phyloP scores from a whole-genome alignment of 441 rosid species.

The Cnidoscolus chayamansa region DNA sequence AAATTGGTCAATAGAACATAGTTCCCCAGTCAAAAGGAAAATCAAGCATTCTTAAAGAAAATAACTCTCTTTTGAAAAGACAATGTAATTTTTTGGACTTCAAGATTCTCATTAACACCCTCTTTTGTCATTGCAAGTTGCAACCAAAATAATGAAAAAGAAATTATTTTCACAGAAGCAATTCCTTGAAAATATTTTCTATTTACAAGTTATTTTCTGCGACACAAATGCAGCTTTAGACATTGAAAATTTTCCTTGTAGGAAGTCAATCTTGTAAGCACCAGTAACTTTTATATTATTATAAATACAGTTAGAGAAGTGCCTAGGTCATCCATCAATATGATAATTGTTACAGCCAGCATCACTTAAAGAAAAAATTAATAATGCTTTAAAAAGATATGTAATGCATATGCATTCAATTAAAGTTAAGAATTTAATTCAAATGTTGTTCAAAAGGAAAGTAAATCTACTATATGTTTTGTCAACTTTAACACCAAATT shows the following conservation, averaged over 20 bases:
- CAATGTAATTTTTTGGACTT: too few relatives aligned
- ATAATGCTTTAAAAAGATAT: neutral
- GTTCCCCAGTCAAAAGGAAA: too few relatives aligned
- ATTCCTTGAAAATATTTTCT: too few relatives aligned
- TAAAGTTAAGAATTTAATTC: neutral
- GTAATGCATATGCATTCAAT: neutral
- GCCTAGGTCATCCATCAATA: neutral
- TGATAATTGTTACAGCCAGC: slow-evolving; percentile 1
- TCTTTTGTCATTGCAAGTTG: too few relatives aligned
- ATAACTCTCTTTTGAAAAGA: too few relatives aligned
- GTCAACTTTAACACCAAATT: neutral
- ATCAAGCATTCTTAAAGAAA: too few relatives aligned
- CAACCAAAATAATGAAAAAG: too few relatives aligned
- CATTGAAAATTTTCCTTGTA: neutral
- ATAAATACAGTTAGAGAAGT: neutral
- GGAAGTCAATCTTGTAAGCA: neutral
- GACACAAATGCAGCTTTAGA: neutral
- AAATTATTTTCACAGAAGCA: too few relatives aligned
- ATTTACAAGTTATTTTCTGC: too few relatives aligned
- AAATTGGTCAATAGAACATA: too few relatives aligned
- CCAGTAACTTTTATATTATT: neutral
- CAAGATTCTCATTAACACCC: too few relatives aligned
- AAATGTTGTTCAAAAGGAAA: neutral
- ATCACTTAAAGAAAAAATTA: neutral
- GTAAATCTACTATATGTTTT: neutral